Evolutionary conservation across 1,139 yeast genomes (phyloP), one percentile per base, ranked within the genome.

Genomic region (Candida pseudoviswanathii): DNA sequence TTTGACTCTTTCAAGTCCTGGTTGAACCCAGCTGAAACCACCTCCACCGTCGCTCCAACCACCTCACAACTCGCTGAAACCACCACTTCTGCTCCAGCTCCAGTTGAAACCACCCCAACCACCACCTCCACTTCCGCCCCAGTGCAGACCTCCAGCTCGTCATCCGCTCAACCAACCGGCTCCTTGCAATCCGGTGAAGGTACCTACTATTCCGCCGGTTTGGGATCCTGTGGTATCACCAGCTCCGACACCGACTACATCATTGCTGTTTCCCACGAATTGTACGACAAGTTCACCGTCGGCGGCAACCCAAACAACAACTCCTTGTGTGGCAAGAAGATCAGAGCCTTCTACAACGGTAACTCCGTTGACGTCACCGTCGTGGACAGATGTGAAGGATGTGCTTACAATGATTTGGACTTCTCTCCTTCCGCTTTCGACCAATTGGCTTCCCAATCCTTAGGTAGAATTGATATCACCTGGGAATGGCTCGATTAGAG

Each of bases 201-300:
- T 55, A 84, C 89, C 48, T 84, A 65, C 74, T 84, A 79, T 70
- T 67, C 68, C 45, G 67, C 82, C 29, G 86, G 84, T 24, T 66
- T 82, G 51, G 89, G 88, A 49, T 83, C 89, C 29, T 84, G 89
- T 68, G 89, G 89, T 44, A 52, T 57, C 50, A 66, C 71, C 53
- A 76, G 65, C 68, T 47, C 69, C 29, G 82, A 76, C 56, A 41
- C 71, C 25, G 88, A 84, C 59, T 66, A 65, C 56, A 75, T 84
- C 56, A 77, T 71, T 31, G 80, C 80, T 38, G 60, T 75, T 46
- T 71, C 78, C 31, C 68, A 70, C 50, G 55, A 60, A 42, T 61
- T 73, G 51, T 75, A 61, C 52, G 72, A 72, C 52, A 58, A 64
- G 41, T 59, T 67, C 52, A 62, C 63, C 47, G 62, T 65, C 25